phyloP scores from a whole-genome alignment of 2,329 filamentous ascomycete genomes.

The Xylariales sp. region DNA sequence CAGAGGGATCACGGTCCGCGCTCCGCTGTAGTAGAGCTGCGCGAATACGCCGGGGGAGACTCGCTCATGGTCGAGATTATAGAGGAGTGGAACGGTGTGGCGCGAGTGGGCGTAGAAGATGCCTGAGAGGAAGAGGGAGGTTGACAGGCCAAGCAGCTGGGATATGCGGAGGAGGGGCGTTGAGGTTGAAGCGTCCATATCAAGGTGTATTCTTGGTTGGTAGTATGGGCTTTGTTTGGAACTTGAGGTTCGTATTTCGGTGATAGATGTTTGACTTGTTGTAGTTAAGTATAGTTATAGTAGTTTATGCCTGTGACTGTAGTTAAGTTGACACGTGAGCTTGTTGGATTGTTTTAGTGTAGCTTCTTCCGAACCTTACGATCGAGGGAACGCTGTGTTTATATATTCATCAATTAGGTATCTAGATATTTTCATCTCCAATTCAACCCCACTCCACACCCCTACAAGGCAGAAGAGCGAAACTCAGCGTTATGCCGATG shows the following conservation, averaged over 20 bases:
- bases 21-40: conserved; percentile 4
- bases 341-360: not conserved
- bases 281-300: not conserved
- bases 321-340: not conserved
- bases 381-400: no score
- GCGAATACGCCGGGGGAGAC: not conserved
- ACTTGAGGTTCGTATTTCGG: no score
- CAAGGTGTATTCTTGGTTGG: not conserved
- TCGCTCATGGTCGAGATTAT: not conserved
- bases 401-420: no score
- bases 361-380: no score
- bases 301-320: not conserved
- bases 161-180: conserved; percentile 1
- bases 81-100: not conserved
- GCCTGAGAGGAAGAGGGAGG: conserved; percentile 8
- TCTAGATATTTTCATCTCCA: not conserved
- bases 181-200: not conserved
- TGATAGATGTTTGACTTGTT: not conserved
- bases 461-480: no score
- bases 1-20: not conserved
- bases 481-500: not conserved
- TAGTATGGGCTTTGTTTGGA: not conserved
- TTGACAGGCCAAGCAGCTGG: conserved; percentile 3
- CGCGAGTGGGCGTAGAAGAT: conserved; percentile 4
- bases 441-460: no score